Percentiles rank a stretch among this genome's conserved stretches.
These are phyloP conservation scores for Dioscorea cayenensis DNA, from an alignment of 116 monocot genomes.

Conservation along the genomic window DNA sequence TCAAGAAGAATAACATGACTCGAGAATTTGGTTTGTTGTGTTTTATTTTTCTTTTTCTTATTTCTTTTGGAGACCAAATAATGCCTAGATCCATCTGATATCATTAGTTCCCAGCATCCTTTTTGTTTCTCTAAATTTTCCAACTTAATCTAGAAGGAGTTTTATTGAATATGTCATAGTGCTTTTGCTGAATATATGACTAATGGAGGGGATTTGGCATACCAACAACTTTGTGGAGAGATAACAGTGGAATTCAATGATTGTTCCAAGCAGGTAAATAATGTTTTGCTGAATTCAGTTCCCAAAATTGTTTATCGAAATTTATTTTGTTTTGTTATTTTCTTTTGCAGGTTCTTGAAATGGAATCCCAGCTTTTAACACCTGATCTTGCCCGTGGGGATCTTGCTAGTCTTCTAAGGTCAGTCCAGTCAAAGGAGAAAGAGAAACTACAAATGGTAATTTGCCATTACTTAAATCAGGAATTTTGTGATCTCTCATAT, in stretches of 20 bases:
- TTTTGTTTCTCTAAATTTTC: too few species aligned
- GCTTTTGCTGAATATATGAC: conserved; percentile 84
- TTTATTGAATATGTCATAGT: conserved; percentile 22
- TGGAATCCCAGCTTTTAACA: conserved; percentile 58
- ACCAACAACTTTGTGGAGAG: conserved; percentile 81
- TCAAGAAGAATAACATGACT: too few species aligned
- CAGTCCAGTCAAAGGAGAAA: conserved; percentile 78
- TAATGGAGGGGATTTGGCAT: conserved; percentile 60
- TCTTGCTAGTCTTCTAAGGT: conserved; percentile 62
- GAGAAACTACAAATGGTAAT: conserved; percentile 76
- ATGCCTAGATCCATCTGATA: too few species aligned
- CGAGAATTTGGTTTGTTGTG: too few species aligned
- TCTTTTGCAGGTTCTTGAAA: conserved; percentile 73
- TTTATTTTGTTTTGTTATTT: neutral
- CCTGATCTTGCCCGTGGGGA: conserved; percentile 70
- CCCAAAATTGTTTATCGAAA: neutral
- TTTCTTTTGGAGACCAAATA: too few species aligned
- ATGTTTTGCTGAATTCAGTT: neutral
- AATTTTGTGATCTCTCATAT: too few species aligned
- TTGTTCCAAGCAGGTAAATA: conserved; percentile 83
- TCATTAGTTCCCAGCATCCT: too few species aligned
- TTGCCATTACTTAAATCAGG: neutral
- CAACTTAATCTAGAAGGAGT: too few species aligned
- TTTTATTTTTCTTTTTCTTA: too few species aligned
- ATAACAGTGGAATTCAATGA: conserved; percentile 85